Evolutionary conservation across 106 monocot species (phyloP).

Genomic region (Allium fistulosum): DNA sequence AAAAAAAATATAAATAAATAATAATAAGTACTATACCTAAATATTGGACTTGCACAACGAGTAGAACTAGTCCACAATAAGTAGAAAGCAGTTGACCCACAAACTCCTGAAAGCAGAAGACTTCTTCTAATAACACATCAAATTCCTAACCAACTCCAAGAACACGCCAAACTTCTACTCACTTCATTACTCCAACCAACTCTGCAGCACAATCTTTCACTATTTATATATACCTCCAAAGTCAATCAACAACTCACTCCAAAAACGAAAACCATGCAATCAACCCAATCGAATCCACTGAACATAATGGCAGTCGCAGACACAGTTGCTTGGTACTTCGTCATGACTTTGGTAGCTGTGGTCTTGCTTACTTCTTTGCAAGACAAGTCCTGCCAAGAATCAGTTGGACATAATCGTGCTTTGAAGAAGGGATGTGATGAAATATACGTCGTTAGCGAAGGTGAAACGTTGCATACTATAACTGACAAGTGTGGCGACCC

Average conservation of each 20-base stretch:
- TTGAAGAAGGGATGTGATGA: slow-evolving; percentile 6
- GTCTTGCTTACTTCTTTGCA: slow-evolving; percentile 4
- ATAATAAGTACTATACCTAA: no score
- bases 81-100: no score
- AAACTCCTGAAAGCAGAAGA: no score
- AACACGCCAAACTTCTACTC: not conserved
- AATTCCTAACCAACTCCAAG: not conserved
- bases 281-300: not conserved
- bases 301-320: not conserved
- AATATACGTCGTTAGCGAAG: slow-evolving; percentile 32
- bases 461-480: slow-evolving; percentile 29
- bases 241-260: not conserved
- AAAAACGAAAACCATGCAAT: not conserved
- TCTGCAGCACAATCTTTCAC: not conserved
- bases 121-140: no score
- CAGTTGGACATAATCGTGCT: not conserved
- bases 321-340: slow-evolving; percentile 8
- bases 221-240: not conserved
- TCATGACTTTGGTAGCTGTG: slow-evolving; percentile 3
- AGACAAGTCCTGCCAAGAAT: not conserved
- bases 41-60: no score
- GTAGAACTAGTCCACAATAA: no score
- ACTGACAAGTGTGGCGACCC: slow-evolving; percentile 40
- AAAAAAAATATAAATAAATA: no score
- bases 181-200: not conserved